Evolutionary conservation across 495 filamentous ascomycete species (phyloP).

Genomic region (Penicillium dipodomyicola): DNA sequence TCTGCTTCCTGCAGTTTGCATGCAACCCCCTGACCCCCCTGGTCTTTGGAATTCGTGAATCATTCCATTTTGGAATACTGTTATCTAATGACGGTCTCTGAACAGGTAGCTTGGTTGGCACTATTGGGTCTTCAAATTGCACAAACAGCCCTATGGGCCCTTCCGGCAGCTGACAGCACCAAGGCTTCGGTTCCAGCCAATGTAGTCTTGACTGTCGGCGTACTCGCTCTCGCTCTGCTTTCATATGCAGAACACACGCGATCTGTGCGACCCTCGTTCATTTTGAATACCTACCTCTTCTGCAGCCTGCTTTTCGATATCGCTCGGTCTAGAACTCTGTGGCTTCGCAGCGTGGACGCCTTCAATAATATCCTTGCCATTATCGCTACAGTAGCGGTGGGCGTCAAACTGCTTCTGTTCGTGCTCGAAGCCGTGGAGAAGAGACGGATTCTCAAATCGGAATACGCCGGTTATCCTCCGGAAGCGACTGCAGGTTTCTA

Average conservation of each 20-base stretch:
- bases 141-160: conserved; percentile 49
- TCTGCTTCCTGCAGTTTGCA: background rate
- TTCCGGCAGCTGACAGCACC: conserved; percentile 31
- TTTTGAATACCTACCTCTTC: conserved; percentile 61
- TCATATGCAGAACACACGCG: conserved; percentile 58
- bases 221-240: conserved; percentile 42
- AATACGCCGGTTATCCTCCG: conserved; percentile 48
- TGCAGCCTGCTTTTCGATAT: conserved; percentile 59
- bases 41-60: background rate
- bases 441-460: conserved; percentile 41
- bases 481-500: conserved; percentile 60
- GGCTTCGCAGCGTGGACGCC: conserved; percentile 43
- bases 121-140: conserved; percentile 46
- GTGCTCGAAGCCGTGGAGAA: conserved; percentile 58
- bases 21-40: background rate
- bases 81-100: background rate
- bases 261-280: conserved; percentile 55
- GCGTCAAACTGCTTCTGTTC: conserved; percentile 49
- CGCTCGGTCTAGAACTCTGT: conserved; percentile 55
- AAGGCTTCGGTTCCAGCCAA: conserved; percentile 49
- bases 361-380: conserved; percentile 38
- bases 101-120: conserved; percentile 40
- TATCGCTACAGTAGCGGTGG: conserved; percentile 48
- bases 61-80: background rate
- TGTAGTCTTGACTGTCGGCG: conserved; percentile 41